Percentiles rank a stretch among this genome's conserved stretches.
phyloP scores from a whole-genome alignment of 441 rosid species.

The Lagerstroemia fauriei region DNA sequence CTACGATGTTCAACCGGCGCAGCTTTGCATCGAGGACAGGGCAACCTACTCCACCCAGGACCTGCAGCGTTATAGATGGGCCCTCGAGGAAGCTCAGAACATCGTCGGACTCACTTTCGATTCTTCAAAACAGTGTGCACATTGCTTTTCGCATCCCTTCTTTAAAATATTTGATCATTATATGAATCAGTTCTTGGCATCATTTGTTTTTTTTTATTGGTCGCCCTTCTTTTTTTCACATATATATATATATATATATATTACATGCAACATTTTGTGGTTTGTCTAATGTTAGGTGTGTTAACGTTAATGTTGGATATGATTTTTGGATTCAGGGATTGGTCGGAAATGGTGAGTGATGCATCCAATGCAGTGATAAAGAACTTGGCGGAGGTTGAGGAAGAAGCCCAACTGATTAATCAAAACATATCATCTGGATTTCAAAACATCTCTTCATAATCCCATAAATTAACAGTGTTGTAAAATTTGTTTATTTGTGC shows the following conservation, averaged over 20 bases:
- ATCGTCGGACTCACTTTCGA: constrained; percentile 78
- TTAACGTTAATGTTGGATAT: not conserved
- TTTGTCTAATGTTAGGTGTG: not conserved
- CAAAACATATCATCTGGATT: too few relatives aligned
- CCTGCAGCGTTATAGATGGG: constrained; percentile 44
- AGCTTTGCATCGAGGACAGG: constrained; percentile 51
- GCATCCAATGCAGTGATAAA: constrained; percentile 65
- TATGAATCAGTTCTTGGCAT: too few relatives aligned
- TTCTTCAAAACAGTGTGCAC: constrained; percentile 53
- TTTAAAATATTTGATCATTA: too few relatives aligned
- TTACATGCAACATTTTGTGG: too few relatives aligned
- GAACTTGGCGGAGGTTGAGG: constrained; percentile 59
- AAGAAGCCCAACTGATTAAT: constrained; percentile 8
- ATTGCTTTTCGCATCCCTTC: too few relatives aligned
- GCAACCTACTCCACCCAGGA: constrained; percentile 39
- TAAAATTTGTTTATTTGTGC: too few relatives aligned
- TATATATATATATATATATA: too few relatives aligned
- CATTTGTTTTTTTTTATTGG: too few relatives aligned
- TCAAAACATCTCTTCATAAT: too few relatives aligned
- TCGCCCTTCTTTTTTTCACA: too few relatives aligned
- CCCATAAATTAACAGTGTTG: too few relatives aligned
- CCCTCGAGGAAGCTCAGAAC: constrained; percentile 64
- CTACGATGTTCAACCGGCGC: constrained; percentile 68
- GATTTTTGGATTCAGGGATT: constrained; percentile 49
- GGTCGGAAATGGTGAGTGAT: constrained; percentile 64